Percentiles rank a stretch among this genome's conserved stretches.
Conservation (phyloP, 2,329 filamentous ascomycete species). For the Ceratocystiopsis brevicomis region DNA sequence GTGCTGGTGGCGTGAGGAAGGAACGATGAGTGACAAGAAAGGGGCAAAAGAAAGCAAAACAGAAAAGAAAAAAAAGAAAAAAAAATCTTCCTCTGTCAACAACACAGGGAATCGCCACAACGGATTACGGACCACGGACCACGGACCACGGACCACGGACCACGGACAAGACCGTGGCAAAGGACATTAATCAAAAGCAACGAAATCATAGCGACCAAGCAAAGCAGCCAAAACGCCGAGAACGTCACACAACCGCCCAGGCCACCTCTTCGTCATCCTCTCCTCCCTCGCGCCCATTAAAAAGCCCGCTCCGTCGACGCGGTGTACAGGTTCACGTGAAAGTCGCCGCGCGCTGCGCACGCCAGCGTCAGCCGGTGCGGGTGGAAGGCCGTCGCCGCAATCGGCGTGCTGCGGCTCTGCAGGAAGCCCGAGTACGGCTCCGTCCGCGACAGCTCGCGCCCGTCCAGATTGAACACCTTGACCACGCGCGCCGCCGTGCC, state of each 20-base stretch:
- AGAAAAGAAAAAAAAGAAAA: background rate
- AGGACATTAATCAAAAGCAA: background rate
- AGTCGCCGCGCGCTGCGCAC: slow-evolving; percentile 68
- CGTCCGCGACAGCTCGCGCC: slow-evolving; percentile 57
- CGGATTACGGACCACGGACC: too few relatives aligned
- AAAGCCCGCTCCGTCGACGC: slow-evolving; percentile 23
- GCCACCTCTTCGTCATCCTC: background rate
- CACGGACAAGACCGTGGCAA: too few relatives aligned
- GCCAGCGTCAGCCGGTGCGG: slow-evolving; percentile 85
- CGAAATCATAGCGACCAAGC: background rate
- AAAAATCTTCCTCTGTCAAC: too few relatives aligned
- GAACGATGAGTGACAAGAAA: background rate
- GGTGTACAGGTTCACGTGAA: slow-evolving; percentile 76
- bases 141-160: too few relatives aligned
- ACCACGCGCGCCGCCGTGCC: slow-evolving; percentile 77
- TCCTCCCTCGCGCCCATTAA: too few relatives aligned
- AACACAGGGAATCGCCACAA: too few relatives aligned
- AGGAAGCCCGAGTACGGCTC: slow-evolving; percentile 86
- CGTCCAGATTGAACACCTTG: slow-evolving; percentile 81
- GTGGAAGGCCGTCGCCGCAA: slow-evolving; percentile 83
- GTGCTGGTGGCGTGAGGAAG: too few relatives aligned
- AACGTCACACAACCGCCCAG: too few relatives aligned
- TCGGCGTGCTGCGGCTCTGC: slow-evolving; percentile 60
- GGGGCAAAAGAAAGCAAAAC: background rate
- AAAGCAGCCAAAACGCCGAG: background rate